These are phyloP conservation scores for Botrytis fabae DNA, from an alignment of 2,329 filamentous ascomycete species.

Conservation along the genomic window DNA sequence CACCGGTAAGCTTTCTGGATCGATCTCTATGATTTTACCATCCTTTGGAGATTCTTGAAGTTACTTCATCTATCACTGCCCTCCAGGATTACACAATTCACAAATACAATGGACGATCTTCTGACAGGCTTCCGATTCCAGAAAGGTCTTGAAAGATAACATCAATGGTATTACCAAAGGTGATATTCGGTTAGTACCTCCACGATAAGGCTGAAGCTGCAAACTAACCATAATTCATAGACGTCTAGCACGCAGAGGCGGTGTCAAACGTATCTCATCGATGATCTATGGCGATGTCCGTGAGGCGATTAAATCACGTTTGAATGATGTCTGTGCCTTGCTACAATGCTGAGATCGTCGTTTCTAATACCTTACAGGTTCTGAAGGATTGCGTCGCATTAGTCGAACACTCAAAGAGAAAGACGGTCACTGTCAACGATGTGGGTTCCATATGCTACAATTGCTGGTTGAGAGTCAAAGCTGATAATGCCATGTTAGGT, in stretches of 20 bases:
- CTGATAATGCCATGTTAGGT: conserved; percentile 47
- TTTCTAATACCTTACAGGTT: conserved; percentile 1
- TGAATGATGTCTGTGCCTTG: conserved; percentile 47
- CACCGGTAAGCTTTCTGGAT: conserved; percentile 16
- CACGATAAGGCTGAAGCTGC: neutral
- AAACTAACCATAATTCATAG: conserved; percentile 37
- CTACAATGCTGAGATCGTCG: neutral
- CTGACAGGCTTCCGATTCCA: conserved; percentile 32
- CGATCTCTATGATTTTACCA: neutral
- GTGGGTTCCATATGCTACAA: conserved; percentile 46
- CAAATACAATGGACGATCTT: neutral
- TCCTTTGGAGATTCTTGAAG: neutral
- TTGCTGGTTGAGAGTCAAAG: neutral
- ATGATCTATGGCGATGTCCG: conserved; percentile 65
- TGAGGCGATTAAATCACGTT: conserved; percentile 49
- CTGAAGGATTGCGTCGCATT: conserved; percentile 34
- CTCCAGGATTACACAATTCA: neutral
- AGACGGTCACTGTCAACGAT: conserved; percentile 64
- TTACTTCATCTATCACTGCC: neutral
- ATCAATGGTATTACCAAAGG: conserved; percentile 56
- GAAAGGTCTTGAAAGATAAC: conserved; percentile 51
- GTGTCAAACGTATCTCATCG: conserved; percentile 70
- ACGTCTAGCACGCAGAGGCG: conserved; percentile 72
- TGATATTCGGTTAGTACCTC: conserved; percentile 50
- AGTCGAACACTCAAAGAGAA: conserved; percentile 53